A percentile compares a stretch with the other conserved stretches of the same genome.
Conservation (phyloP, 495 filamentous ascomycete species). For the Aspergillus homomorphus region DNA sequence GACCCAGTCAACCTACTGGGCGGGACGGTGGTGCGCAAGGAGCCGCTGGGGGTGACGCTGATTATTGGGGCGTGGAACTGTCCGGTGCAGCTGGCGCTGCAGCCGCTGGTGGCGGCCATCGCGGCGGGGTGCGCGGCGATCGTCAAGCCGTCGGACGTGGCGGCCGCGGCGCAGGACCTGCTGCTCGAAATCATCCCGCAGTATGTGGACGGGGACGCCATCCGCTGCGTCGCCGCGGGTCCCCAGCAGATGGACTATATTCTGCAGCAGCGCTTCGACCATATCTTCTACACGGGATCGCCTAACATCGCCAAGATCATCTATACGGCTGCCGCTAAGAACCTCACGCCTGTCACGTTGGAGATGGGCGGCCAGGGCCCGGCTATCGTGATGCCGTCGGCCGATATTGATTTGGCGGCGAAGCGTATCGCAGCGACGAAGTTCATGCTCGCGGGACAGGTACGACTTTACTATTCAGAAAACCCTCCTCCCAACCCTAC, state of each 20-base stretch:
- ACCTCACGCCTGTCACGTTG: constrained; percentile 76
- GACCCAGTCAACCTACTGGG: constrained; percentile 1
- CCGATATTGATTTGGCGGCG: constrained; percentile 71
- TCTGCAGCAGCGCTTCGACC: constrained; percentile 81
- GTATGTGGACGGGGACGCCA: constrained; percentile 64
- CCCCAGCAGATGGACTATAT: constrained; percentile 70
- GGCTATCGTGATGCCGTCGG: constrained; percentile 74
- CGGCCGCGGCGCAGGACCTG: constrained; percentile 64
- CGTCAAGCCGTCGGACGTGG: constrained; percentile 78
- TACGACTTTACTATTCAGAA: neutral
- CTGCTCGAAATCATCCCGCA: constrained; percentile 68
- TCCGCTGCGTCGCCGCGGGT: constrained; percentile 69
- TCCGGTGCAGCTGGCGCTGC: constrained; percentile 67
- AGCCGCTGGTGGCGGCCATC: constrained; percentile 80
- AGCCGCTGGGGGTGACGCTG: constrained; percentile 74
- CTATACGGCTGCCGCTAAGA: constrained; percentile 82
- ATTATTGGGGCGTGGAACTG: constrained; percentile 92
- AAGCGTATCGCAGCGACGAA: constrained; percentile 78
- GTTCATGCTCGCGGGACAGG: constrained; percentile 62
- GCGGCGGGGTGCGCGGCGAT: constrained; percentile 78
- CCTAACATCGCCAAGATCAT: constrained; percentile 72
- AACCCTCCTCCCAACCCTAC: neutral
- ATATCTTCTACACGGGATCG: constrained; percentile 89
- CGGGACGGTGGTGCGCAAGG: constrained; percentile 26
- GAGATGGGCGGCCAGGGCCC: constrained; percentile 87